These are phyloP conservation scores for Pseudotsuga menziesii DNA, from an alignment of 75 land plant genomes.

Conservation along the genomic window DNA sequence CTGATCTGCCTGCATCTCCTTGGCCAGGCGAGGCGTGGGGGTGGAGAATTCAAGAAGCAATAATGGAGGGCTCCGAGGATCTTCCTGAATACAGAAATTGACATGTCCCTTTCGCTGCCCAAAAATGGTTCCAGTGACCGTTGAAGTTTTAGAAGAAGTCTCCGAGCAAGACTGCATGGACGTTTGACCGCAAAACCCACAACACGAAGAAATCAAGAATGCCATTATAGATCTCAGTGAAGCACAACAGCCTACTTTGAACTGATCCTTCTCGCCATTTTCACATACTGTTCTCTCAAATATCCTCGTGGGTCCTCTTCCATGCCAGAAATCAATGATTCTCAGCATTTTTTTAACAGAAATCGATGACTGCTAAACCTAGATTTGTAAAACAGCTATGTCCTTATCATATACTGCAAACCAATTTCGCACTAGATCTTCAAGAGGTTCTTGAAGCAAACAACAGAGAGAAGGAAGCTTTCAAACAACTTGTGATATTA, in stretches of 20 bases:
- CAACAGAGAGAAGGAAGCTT: no score
- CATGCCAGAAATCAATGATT: no score
- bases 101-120: conserved; percentile 26
- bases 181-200: neutral
- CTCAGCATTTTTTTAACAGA: no score
- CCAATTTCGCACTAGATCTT: no score
- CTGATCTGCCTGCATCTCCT: conserved; percentile 35
- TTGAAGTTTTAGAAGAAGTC: neutral
- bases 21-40: conserved; percentile 22
- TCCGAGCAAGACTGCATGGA: neutral
- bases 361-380: no score
- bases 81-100: conserved; percentile 26
- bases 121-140: conserved; percentile 25
- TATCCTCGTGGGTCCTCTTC: no score
- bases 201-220: conserved; percentile 9
- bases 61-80: conserved; percentile 12
- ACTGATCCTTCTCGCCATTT: no score
- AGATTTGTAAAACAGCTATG: no score
- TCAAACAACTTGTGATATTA: no score
- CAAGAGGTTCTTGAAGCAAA: no score
- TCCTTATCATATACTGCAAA: no score
- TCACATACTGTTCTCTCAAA: no score
- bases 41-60: conserved; percentile 35
- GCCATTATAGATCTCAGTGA: conserved; percentile 12
- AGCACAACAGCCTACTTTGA: conserved; percentile 1